phyloP scores from a whole-genome alignment of 2,329 filamentous ascomycete genomes.

The Ceratocystis colombiana region DNA sequence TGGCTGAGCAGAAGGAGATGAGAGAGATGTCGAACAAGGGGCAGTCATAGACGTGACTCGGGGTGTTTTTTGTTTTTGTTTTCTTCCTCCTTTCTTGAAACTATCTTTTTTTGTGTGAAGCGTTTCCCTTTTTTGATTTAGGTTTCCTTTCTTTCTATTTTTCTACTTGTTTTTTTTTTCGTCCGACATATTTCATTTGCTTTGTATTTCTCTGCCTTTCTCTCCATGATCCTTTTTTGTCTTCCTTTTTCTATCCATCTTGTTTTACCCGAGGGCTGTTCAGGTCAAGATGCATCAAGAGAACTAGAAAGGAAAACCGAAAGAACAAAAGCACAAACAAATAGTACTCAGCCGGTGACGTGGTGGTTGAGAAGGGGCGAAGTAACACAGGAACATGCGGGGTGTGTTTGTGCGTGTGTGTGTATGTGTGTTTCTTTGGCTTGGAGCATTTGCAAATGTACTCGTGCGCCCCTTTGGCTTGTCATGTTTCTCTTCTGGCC shows the following conservation, averaged over 20 bases:
- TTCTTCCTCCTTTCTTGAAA: slow-evolving; percentile 4
- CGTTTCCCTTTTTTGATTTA: slow-evolving; percentile 22
- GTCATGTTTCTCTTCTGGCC: neutral
- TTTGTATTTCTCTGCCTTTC: slow-evolving; percentile 26
- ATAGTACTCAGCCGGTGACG: neutral
- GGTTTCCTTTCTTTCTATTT: slow-evolving; percentile 29
- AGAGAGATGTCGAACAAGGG: slow-evolving; percentile 6
- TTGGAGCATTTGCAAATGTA: neutral
- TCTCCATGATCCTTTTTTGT: slow-evolving; percentile 27
- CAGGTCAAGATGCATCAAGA: slow-evolving; percentile 29
- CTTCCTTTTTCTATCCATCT: slow-evolving; percentile 22
- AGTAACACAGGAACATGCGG: neutral
- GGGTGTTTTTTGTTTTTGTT: neutral
- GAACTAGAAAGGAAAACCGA: slow-evolving; percentile 4
- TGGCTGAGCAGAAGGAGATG: neutral
- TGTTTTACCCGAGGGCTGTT: slow-evolving; percentile 30
- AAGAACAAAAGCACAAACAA: neutral
- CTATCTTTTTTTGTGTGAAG: slow-evolving; percentile 10
- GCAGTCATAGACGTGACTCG: slow-evolving; percentile 11
- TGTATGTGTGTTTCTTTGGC: neutral
- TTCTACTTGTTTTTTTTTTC: slow-evolving; percentile 28
- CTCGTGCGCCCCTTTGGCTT: neutral
- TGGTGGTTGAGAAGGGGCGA: neutral
- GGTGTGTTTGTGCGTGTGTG: neutral
- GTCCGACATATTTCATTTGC: slow-evolving; percentile 1